Base-by-base conservation (phyloP, 371 early-diverging fungal genomes). In the Rhizopus arrhizus region DNA sequence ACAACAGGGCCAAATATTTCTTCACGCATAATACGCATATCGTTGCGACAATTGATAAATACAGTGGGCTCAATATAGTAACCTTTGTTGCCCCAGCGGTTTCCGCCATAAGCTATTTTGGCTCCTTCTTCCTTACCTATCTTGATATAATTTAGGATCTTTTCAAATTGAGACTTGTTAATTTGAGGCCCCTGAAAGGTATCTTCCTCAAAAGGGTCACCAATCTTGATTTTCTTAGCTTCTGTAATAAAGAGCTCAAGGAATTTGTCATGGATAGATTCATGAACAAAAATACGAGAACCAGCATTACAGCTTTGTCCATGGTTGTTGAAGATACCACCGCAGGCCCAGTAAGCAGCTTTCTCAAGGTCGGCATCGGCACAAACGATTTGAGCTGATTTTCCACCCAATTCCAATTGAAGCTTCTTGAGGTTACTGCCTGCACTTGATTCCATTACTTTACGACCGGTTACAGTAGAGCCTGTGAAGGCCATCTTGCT, bases 1-100 rank as follows among this genome's bases (percentile, higher is more conserved):
- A 91, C 84, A 4, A 96, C 95, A 0, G 97, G 97, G 3, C 97
- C 97, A 82, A 96, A 96, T 58, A 95, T 88, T 70, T 96, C 97
- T 59, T 95, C 91, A 35, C 77, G 80, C 68, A 89, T 89, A 32
- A 96, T 72, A 6, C 75, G 74, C 73, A 86, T 85, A 32, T 69
- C 68, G 46, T 91, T 87, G 4, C 72, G 59, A 48, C 92, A 91
- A 59, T 90, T 75, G 48, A 70, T 67, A 58, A 93, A 89, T 35
- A 96, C 69, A 0, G 95, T 93, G 9, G 95, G 95, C 56, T 85
- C 74, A 59, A 93, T 73, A 72, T 86, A 94, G 74, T 86, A 93
- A 2, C 94, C 95, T 45, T 80, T 75, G 54, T 75, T 69, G 11
- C 86, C 86, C 60, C 70, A 67, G n/a, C 89, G 83, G 53, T 82